Percentiles rank a stretch among this genome's conserved stretches.
phyloP scores from a whole-genome alignment of 2,329 filamentous ascomycete species.

The Colletotrichum abscissum region DNA sequence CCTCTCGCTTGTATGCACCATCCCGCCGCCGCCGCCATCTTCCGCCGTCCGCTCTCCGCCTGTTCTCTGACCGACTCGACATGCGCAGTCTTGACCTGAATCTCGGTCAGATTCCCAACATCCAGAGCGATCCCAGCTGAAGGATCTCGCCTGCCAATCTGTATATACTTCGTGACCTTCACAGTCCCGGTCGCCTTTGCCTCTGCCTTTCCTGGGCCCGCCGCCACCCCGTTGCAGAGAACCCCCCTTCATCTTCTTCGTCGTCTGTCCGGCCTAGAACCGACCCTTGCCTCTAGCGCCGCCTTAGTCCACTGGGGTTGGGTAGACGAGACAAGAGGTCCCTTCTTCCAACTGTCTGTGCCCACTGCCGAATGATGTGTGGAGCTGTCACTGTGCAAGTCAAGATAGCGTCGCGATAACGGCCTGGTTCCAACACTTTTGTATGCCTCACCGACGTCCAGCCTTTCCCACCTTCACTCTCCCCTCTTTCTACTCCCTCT shows the following conservation, averaged over 20 bases:
- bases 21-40: neutral
- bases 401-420: constrained; percentile 32
- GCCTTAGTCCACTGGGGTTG: constrained; percentile 1
- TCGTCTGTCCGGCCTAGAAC: neutral
- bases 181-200: neutral
- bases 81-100: constrained; percentile 22
- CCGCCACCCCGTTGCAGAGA: neutral
- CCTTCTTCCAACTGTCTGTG: constrained; percentile 17
- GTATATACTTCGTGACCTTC: neutral
- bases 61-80: constrained; percentile 8
- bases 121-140: constrained; percentile 15
- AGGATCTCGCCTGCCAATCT: neutral
- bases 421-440: constrained; percentile 14
- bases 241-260: neutral
- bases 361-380: constrained; percentile 28
- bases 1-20: neutral
- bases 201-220: neutral
- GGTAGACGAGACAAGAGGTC: neutral
- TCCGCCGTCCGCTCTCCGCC: neutral
- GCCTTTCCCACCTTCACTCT: constrained; percentile 3
- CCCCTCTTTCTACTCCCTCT: neutral
- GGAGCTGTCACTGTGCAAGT: constrained; percentile 29
- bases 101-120: constrained; percentile 11
- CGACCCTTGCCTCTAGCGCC: neutral
- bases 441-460: constrained; percentile 23